A percentile compares a stretch with the other conserved stretches of the same genome.
phyloP scores from a whole-genome alignment of 257 asterid genomes.

The Misopates orontium region DNA sequence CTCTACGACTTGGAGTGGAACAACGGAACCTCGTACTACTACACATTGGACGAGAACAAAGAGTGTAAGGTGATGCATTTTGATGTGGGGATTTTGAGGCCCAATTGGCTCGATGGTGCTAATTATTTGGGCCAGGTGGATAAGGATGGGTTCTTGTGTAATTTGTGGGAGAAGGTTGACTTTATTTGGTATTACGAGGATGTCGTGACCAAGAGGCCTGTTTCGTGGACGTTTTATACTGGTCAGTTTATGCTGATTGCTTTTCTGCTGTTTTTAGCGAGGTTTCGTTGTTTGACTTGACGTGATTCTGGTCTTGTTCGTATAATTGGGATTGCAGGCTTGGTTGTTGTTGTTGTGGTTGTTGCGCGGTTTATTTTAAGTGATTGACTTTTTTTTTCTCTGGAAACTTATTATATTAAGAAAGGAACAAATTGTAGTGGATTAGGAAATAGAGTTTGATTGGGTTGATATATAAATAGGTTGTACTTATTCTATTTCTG shows the following conservation, averaged over 20 bases:
- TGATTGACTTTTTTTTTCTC: too few relatives aligned
- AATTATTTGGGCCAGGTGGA: conserved; percentile 50
- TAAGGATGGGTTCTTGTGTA: conserved; percentile 69
- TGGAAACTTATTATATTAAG: too few relatives aligned
- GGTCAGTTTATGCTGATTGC: conserved; percentile 26
- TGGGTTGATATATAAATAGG: too few relatives aligned
- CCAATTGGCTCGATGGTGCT: conserved; percentile 64
- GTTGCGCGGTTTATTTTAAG: too few relatives aligned
- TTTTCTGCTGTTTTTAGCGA: background rate
- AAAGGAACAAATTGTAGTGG: too few relatives aligned
- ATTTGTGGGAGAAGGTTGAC: conserved; percentile 76
- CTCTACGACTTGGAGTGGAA: conserved; percentile 65
- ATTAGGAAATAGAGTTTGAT: too few relatives aligned
- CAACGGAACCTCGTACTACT: conserved; percentile 65
- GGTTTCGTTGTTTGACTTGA: background rate
- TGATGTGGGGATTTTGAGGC: conserved; percentile 64
- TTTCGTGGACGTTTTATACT: conserved; percentile 58
- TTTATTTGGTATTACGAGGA: conserved; percentile 75
- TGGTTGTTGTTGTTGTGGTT: too few relatives aligned
- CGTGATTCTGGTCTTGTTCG: too few relatives aligned
- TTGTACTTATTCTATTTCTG: too few relatives aligned
- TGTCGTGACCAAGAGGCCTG: conserved; percentile 61
- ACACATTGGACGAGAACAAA: conserved; percentile 49
- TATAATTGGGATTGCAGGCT: too few relatives aligned
- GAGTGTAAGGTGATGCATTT: conserved; percentile 48